Base-by-base conservation (phyloP, 441 rosid genomes). In the Populus hybrid region DNA sequence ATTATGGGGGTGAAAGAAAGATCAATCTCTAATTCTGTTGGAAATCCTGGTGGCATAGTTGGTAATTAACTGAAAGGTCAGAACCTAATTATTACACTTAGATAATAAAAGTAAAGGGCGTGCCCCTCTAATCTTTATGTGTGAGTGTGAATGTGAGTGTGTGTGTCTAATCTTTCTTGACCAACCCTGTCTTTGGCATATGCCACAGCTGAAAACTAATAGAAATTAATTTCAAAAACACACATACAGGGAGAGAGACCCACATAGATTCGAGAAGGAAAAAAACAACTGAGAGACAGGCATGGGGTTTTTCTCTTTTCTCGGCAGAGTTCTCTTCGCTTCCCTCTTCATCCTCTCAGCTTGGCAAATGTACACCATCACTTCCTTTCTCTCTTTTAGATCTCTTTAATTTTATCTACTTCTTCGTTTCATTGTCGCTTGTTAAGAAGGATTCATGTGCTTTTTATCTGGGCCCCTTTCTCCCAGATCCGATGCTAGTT, bases 281-380 rank as follows among this genome's bases (percentile, higher is more conserved):
- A 32, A 24, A 34, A 59, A 3, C 11, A 11, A 46, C 57, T 14
- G 59, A 50, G 59, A 1, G 59, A 21, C 12, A 61, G 66, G 46
- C 46, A 83, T 87, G 90, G 88, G 86, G 36, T 84, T 85, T 74
- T 75, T 82, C 75, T 87, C 88, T 42, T 85, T 87, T 77, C 79
- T 83, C 38, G 90, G 90, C 72, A 82, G 90, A 69, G 84, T 87
- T 72, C 86, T 87, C 26, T 87, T 87, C 80, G 82, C 87, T 35
- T 87, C 88, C 42, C 78, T 85, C 30, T 87, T 87, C 82, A 83
- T 87, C 76, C 88, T 87, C 70, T 82, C 90, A 71, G 88, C 90
- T 40, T 84, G 85, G 85, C 85, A 85, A 82, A 86, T 84, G 90
- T 87, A 83, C 67, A 40, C 81, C 42, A 5, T 61, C 5, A 19